Percentiles rank a stretch among this genome's conserved stretches.
Evolutionary conservation across 495 filamentous ascomycete genomes (phyloP).

Genomic region (Podospora tetraspora): DNA sequence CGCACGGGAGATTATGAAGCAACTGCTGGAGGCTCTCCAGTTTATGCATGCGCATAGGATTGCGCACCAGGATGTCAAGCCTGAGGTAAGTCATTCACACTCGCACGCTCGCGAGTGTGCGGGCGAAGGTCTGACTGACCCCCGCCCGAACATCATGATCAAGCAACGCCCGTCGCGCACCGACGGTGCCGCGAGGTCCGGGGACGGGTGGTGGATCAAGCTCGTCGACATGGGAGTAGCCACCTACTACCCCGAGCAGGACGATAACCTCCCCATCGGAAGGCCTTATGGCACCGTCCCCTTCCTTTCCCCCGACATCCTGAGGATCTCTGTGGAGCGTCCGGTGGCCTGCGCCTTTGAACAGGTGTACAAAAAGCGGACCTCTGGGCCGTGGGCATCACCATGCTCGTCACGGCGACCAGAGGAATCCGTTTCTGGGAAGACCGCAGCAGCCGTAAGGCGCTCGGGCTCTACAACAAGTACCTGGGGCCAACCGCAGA

Average conservation of each 20-base stretch:
- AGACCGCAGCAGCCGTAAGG: neutral
- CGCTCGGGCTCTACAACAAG: neutral
- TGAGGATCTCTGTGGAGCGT: neutral
- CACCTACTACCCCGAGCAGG: neutral
- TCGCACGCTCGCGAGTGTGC: too few species aligned
- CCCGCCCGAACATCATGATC: neutral
- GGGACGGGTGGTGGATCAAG: neutral
- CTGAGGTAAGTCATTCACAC: too few species aligned
- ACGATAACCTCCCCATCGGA: neutral
- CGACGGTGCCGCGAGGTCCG: too few species aligned
- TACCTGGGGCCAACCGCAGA: neutral
- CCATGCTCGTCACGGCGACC: neutral
- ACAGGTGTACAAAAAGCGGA: neutral
- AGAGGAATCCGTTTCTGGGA: neutral
- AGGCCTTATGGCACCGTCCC: neutral
- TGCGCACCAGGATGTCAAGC: neutral
- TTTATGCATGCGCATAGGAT: neutral
- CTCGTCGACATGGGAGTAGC: neutral
- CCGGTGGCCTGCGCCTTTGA: neutral
- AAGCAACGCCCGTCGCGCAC: neutral
- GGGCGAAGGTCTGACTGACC: too few species aligned
- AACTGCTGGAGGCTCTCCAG: neutral
- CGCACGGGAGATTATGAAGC: neutral
- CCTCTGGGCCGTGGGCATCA: neutral
- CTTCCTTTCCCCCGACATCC: neutral